Percentiles rank a stretch among this genome's conserved stretches.
phyloP scores from a whole-genome alignment of 192 early-diverging fungal species.

The Coemansia sp. region DNA sequence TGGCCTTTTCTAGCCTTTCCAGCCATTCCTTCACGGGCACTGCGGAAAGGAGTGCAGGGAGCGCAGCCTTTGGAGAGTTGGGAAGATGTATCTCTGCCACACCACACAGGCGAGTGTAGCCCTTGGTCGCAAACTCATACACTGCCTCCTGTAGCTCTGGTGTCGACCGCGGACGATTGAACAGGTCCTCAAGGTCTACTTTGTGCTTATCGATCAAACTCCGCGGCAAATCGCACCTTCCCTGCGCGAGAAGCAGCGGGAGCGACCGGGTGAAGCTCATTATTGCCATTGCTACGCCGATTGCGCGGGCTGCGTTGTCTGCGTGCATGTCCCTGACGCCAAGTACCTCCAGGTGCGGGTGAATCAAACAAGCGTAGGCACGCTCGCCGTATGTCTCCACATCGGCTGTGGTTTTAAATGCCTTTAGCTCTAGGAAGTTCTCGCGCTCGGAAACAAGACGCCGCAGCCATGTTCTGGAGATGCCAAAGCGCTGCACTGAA shows the following conservation, averaged over 20 bases:
- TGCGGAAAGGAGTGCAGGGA: constrained; percentile 71
- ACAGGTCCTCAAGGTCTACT: constrained; percentile 74
- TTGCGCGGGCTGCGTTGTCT: constrained; percentile 86
- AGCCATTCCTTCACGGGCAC: constrained; percentile 75
- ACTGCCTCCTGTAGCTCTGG: constrained; percentile 72
- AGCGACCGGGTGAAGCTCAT: constrained; percentile 69
- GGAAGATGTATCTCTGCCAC: constrained; percentile 65
- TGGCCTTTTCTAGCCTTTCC: constrained; percentile 66
- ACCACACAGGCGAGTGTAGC: constrained; percentile 74
- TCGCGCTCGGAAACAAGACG: constrained; percentile 69
- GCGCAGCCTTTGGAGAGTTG: constrained; percentile 58
- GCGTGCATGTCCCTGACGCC: constrained; percentile 77
- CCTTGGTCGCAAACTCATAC: constrained; percentile 79
- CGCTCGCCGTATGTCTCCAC: constrained; percentile 90
- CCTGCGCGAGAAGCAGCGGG: constrained; percentile 66
- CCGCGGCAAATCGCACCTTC: constrained; percentile 69
- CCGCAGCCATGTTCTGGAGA: constrained; percentile 79
- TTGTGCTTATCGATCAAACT: constrained; percentile 78
- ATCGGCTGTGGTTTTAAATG: constrained; percentile 69
- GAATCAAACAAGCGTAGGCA: constrained; percentile 80
- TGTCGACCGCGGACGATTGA: constrained; percentile 55
- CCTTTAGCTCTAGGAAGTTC: constrained; percentile 59
- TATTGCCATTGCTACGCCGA: constrained; percentile 89
- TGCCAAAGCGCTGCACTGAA: constrained; percentile 55
- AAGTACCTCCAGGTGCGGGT: constrained; percentile 85